Evolutionary conservation across 805 yeast species (phyloP), one percentile per base, ranked within the genome.

Genomic region (Komagataella pastoris): DNA sequence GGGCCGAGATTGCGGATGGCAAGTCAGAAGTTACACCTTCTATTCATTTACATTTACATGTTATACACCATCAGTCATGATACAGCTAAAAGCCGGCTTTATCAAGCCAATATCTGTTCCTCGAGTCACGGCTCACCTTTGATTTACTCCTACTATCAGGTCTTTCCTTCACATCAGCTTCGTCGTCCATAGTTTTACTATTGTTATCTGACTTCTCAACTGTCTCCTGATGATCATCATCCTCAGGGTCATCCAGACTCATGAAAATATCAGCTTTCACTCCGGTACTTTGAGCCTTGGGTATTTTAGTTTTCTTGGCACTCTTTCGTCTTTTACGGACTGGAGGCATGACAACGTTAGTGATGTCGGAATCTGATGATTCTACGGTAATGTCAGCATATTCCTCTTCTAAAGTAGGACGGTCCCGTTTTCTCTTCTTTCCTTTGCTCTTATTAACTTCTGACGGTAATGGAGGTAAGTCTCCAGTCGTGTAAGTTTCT

Each of bases 401-500:
- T 10, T 30, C 40, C 14, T 30, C 40, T 14, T 30, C 40, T 30
- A 30, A 30, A 30, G 40, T 30, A 10, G 40, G 40, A 5, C 40
- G 40, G 40, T 30, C 40, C 5, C 40, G 40, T 14, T 30, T 30
- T 8, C 40, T 30, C 40, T 30, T 30, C 14, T 30, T 30, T 10
- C 40, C 65, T 3, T 70, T 69, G 3, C 62, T 60, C 0, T 65
- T 44, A 40, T 63, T 2, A 70, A 69, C 64, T 60, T 65, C 63
- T n/a, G 65, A 59, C 3, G 69, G 70, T 17, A 65, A 53, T 3
- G 66, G 66, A 1, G 70, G 70, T 18, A 66, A 51, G 8, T 7
- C 19, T 44, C 2, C 58, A 53, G 3, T 49, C 23, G 6, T 17
- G 12, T 17, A 48, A 48, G 40, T 56, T 49, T 48, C 53, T 44